Evolutionary conservation across 2,329 filamentous ascomycete genomes (phyloP).

Genomic region (Trichoderma koningii): DNA sequence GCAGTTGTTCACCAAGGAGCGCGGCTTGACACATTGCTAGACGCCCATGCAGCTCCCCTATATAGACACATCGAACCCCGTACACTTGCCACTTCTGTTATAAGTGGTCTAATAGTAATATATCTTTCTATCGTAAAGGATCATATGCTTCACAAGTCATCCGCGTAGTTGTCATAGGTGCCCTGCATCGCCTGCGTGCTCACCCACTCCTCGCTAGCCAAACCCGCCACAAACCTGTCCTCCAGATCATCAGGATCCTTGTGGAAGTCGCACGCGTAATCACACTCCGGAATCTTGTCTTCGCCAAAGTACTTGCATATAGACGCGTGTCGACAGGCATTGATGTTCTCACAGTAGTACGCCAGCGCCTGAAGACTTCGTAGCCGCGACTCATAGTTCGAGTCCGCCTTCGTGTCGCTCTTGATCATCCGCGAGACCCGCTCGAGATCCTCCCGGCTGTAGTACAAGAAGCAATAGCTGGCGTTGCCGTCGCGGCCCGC

Average conservation of each 20-base stretch:
- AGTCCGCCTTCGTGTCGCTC: constrained; percentile 49
- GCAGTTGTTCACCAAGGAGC: not conserved
- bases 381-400: constrained; percentile 55
- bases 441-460: constrained; percentile 83
- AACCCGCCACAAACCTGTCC: constrained; percentile 56
- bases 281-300: constrained; percentile 57
- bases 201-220: constrained; percentile 64
- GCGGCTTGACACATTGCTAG: not conserved
- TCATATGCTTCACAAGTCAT: constrained; percentile 33
- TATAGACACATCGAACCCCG: not conserved
- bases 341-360: constrained; percentile 77
- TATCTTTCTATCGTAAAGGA: not conserved
- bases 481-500: constrained; percentile 89
- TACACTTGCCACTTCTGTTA: not conserved
- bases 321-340: constrained; percentile 70
- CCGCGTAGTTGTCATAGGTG: constrained; percentile 57
- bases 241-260: constrained; percentile 65
- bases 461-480: constrained; percentile 85
- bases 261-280: constrained; percentile 78
- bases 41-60: not conserved
- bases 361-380: constrained; percentile 70
- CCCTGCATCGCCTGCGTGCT: constrained; percentile 64
- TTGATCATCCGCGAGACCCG: constrained; percentile 63
- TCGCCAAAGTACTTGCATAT: constrained; percentile 82
- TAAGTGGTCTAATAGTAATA: no score